Evolutionary conservation across 2,329 filamentous ascomycete genomes (phyloP), one percentile per base, ranked within the genome.

Genomic region (Cordyceps pruinosa): DNA sequence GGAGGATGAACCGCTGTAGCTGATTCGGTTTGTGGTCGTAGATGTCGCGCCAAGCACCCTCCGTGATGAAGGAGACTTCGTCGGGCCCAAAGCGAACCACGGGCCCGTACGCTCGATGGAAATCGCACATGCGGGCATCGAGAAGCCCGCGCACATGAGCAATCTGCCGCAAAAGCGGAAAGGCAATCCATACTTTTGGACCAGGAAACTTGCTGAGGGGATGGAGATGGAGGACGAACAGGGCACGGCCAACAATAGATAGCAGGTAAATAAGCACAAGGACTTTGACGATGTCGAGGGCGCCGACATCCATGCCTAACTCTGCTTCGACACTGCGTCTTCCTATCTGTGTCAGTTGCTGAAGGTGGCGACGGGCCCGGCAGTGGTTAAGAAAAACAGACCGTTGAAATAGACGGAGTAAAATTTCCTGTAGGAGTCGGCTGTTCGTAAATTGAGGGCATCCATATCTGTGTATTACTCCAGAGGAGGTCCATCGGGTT

Each of bases 31-130:
- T 49, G 30, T 68, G 64, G 19, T 69, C 69, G 58, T 73, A 72
- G 37, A 77, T 75, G 34, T 77, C 73, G 61, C 71, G 69, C 69
- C 72, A 75, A 2, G 64, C 64, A 3, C 67, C 58, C 7, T 67
- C 62, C 21, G 68, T 64, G 44, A 66, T 71, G 62, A 76, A 80
- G 2, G 75, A 73, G 3, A 80, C 69, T 61, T 79, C 75, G 57
- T 76, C 69, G 2, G 78, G 77, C 4, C 70, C 70, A 42, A 78
- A 66, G 10, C 78, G 73, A 9, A 80, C 76, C 1, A 79, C 70
- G 1, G 69, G 67, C 5, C 77, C 77, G 60, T 77, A 76, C 41
- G 65, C 60, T 6, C 66, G 60, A 62, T 77, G 74, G 15, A 76
- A 64, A 4, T 61, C 61, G 30, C 65, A 63, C 49, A 70, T 58